Percentiles rank a stretch among this genome's conserved stretches.
Conservation (phyloP, 192 early-diverging fungal species). For the Coemansia umbellata region DNA sequence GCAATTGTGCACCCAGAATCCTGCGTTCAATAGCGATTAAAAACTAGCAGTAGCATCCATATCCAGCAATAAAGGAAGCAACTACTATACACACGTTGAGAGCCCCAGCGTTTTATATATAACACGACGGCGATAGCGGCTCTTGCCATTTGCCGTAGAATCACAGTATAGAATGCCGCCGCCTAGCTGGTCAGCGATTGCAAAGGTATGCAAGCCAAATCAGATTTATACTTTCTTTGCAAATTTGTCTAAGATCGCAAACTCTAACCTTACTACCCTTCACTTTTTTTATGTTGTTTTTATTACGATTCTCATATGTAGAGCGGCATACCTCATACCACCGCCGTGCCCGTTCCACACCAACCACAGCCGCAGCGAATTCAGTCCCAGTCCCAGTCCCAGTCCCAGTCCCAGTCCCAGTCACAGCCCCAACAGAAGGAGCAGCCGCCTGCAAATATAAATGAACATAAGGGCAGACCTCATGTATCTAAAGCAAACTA, state of each 20-base stretch:
- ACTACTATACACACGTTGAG: no score
- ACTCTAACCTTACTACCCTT: no score
- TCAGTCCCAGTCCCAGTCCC: background rate
- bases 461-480: background rate
- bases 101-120: no score
- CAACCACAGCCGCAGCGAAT: background rate
- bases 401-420: background rate
- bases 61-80: no score
- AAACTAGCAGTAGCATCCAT: no score
- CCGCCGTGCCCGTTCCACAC: background rate
- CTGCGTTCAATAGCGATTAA: no score
- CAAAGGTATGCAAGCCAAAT: no score
- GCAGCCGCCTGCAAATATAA: background rate
- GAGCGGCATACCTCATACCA: background rate
- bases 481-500: slow-evolving; percentile 1
- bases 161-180: slow-evolving; percentile 1
- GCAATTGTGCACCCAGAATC: no score
- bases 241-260: no score
- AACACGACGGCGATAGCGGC: no score
- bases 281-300: background rate
- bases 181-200: slow-evolving; percentile 31
- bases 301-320: background rate
- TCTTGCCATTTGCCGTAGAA: no score
- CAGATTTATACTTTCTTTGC: background rate
- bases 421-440: background rate